Conservation (phyloP, 2,329 filamentous ascomycete species). For the Fusarium annulatum region DNA sequence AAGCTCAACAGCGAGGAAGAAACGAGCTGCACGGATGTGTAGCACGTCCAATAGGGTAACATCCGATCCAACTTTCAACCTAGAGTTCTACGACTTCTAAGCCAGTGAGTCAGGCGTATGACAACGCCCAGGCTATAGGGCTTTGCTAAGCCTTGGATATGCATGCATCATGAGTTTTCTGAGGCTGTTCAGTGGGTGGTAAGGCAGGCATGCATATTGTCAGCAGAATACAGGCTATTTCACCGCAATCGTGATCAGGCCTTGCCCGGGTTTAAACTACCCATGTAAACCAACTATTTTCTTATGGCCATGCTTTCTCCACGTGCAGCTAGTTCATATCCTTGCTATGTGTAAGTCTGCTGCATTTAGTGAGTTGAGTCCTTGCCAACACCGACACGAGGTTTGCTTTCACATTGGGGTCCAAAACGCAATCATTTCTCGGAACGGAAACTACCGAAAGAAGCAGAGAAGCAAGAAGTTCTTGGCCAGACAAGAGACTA, state of each 20-base stretch:
- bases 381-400: neutral
- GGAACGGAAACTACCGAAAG: slow-evolving; percentile 32
- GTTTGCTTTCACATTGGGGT: neutral
- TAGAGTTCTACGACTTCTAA: neutral
- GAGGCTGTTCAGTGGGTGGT: neutral
- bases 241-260: neutral
- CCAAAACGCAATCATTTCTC: slow-evolving; percentile 1
- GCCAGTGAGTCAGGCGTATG: neutral
- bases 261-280: neutral
- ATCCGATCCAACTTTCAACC: neutral
- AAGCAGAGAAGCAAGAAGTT: neutral
- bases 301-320: neutral
- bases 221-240: slow-evolving; percentile 4
- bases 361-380: neutral
- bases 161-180: slow-evolving; percentile 11
- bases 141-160: neutral
- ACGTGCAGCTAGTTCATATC: slow-evolving; percentile 5
- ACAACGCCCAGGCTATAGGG: neutral
- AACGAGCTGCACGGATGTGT: neutral
- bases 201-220: neutral
- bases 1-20: neutral
- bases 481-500: slow-evolving; percentile 8
- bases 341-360: neutral
- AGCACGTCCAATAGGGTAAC: neutral
- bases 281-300: neutral